A percentile compares a stretch with the other conserved stretches of the same genome.
phyloP scores from a whole-genome alignment of 2,329 filamentous ascomycete genomes.

The Diaporthe citri region DNA sequence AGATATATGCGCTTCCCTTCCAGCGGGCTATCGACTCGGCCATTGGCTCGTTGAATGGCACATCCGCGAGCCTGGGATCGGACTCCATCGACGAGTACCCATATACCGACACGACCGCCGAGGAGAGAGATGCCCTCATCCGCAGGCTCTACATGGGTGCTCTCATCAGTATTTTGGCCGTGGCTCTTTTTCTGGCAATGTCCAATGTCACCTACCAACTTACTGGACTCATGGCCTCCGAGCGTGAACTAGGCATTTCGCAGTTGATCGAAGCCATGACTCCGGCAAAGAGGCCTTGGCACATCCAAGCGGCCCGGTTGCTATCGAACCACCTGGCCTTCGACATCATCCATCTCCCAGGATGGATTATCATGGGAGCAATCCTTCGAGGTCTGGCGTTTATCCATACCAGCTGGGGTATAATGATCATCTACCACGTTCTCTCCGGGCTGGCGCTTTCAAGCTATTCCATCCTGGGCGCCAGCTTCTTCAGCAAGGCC shows the following conservation, averaged over 20 bases:
- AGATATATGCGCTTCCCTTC: constrained; percentile 76
- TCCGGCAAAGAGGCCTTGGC: constrained; percentile 79
- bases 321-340: constrained; percentile 85
- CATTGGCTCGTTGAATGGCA: constrained; percentile 61
- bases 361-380: constrained; percentile 82
- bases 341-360: constrained; percentile 82
- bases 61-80: background rate
- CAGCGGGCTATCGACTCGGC: constrained; percentile 76
- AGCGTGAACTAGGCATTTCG: constrained; percentile 89
- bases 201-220: constrained; percentile 89
- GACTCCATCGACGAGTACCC: constrained; percentile 71
- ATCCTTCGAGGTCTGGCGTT: constrained; percentile 76
- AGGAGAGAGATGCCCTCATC: constrained; percentile 76
- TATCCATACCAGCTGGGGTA: constrained; percentile 69
- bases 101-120: constrained; percentile 78
- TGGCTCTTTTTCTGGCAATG: constrained; percentile 83
- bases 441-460: constrained; percentile 81
- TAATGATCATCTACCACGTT: constrained; percentile 81
- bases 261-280: constrained; percentile 94
- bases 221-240: constrained; percentile 85
- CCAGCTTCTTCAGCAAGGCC: constrained; percentile 86
- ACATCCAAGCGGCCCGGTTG: constrained; percentile 82
- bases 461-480: constrained; percentile 85
- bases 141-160: constrained; percentile 77
- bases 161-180: constrained; percentile 81